Conservation (phyloP, 31 red algal species). For the Bonnemaisonia californica region DNA sequence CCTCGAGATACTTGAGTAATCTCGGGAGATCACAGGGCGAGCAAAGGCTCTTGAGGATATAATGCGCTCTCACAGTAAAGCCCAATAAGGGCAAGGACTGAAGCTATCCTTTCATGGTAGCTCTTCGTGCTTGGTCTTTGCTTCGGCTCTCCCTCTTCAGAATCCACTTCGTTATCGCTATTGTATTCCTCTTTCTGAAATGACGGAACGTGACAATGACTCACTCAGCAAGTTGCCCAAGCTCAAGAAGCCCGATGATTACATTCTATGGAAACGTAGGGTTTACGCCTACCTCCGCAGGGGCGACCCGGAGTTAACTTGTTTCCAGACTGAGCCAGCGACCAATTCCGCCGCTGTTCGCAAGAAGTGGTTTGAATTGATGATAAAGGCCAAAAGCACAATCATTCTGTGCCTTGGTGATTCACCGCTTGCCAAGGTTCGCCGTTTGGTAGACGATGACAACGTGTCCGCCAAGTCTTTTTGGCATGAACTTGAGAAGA, state of each 20-base stretch:
- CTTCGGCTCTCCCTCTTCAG: too few species aligned
- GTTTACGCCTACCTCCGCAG: too few species aligned
- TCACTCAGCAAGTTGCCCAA: not conserved
- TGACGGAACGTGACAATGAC: too few species aligned
- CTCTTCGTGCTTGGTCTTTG: too few species aligned
- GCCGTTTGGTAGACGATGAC: not conserved
- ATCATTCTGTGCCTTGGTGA: not conserved
- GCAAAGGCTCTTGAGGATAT: too few species aligned
- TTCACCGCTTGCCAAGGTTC: not conserved
- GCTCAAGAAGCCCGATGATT: not conserved
- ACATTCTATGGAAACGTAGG: conserved; percentile 7
- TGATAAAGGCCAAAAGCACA: not conserved
- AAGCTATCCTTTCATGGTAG: too few species aligned
- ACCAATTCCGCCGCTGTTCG: not conserved
- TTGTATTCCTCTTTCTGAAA: too few species aligned
- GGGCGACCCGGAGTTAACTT: conserved; percentile 2
- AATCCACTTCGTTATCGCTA: too few species aligned
- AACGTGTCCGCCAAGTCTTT: not conserved
- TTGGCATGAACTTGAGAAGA: conserved; percentile 8
- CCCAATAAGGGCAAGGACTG: too few species aligned
- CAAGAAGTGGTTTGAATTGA: conserved; percentile 11
- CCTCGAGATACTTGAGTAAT: too few species aligned
- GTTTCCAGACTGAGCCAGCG: not conserved
- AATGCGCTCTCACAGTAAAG: too few species aligned
- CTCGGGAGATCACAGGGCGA: too few species aligned